Evolutionary conservation across 108 stramenopile species (phyloP), one percentile per base, ranked within the genome.

Genomic region (Seminavis robusta): DNA sequence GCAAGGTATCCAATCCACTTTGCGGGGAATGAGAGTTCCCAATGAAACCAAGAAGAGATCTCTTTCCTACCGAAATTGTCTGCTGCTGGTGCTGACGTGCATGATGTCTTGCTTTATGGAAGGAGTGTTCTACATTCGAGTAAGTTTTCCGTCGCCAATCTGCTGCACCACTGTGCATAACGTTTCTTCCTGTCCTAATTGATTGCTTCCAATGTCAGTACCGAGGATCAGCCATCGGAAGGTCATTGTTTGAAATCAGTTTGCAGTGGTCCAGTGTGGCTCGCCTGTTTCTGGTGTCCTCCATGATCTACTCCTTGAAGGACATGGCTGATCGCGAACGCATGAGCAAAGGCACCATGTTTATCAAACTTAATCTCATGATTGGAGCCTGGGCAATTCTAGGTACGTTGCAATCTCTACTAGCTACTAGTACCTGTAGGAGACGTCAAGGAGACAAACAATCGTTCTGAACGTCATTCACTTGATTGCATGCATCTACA

Each of bases 241-340:
- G 16, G 21, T 23, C 28, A 13, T 37, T 16, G 37, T 61, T 61
- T 28, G 60, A 61, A 4, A 31, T 61, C 25, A 52, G 50, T 27
- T 17, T 61, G 2, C 23, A 61, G 2, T 23, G 31, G 3, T 61
- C 60, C 2, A 49, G 41, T 2, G 49, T 77, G 31, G 62, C 69
- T 17, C 69, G 78, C 13, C 59, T 84, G 28, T 59, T 54, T 3
- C 27, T 82, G 42, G 16, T 84, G 23, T 52, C 78, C 1, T 56
- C 66, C 2, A 62, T 76, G 24, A 42, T 84, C 17, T 79, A 71
- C 41, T 70, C 77, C 0, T 56, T 88, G 30, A 81, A 84, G 44
- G 81, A 83, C 66, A 83, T 83, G 2, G 80, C 77, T 15, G 81
- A 88, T 52, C 77, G 81, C 1, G 36, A 37, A 10, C 11, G 13